Conservation (phyloP, 2,329 filamentous ascomycete species). For the Fusarium fracticaudum region DNA sequence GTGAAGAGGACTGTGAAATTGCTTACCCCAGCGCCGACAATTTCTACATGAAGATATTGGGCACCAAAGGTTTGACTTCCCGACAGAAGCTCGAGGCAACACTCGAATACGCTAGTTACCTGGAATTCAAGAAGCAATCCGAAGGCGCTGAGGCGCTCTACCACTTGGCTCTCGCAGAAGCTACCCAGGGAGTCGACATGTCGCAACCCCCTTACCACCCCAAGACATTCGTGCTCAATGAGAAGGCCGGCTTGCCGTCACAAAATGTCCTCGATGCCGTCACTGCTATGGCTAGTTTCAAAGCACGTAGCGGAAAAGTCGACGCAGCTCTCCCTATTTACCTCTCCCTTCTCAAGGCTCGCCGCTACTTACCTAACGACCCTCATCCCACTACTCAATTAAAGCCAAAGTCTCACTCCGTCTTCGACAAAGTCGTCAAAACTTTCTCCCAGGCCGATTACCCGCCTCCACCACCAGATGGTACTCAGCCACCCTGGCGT, state of each 20-base stretch:
- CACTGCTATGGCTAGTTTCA: constrained; percentile 81
- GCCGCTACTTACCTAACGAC: constrained; percentile 65
- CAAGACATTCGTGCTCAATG: constrained; percentile 71
- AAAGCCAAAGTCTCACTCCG: constrained; percentile 14
- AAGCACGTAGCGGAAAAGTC: constrained; percentile 74
- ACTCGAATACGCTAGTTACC: constrained; percentile 83
- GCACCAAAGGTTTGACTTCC: constrained; percentile 80
- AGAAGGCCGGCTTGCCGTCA: constrained; percentile 67
- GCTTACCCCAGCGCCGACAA: constrained; percentile 77
- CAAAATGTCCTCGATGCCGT: constrained; percentile 79
- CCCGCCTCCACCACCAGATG: constrained; percentile 75
- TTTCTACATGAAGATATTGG: constrained; percentile 84
- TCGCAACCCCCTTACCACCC: constrained; percentile 60
- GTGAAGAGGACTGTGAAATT: constrained; percentile 78
- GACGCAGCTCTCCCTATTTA: constrained; percentile 82
- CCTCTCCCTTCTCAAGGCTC: constrained; percentile 82
- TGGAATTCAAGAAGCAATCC: constrained; percentile 77
- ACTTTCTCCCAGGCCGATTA: constrained; percentile 65
- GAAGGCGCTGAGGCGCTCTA: constrained; percentile 78
- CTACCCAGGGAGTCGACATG: constrained; percentile 64
- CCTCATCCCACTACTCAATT: constrained; percentile 37
- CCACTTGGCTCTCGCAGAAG: constrained; percentile 79
- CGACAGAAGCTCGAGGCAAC: constrained; percentile 84
- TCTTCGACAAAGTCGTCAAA: constrained; percentile 37
- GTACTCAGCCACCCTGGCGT: constrained; percentile 73